Conservation (phyloP, 225 moss, liverwort and hornwort species). For the Pseudisothecium myosuroides region DNA sequence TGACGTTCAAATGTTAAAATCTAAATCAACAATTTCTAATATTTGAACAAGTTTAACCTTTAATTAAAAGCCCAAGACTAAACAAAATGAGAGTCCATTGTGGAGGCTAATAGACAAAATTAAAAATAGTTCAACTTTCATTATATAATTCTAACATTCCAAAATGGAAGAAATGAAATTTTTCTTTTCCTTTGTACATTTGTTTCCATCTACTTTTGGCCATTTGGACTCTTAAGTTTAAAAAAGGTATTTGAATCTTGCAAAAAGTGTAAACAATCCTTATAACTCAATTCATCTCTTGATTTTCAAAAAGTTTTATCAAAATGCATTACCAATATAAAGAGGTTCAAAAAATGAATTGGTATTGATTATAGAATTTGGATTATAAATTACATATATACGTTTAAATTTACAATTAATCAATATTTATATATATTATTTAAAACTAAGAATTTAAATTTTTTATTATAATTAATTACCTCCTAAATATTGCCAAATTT, state of each 20-base stretch:
- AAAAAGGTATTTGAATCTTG: not conserved
- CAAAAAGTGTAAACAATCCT: not conserved
- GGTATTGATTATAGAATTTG: not conserved
- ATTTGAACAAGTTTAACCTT: too few species aligned
- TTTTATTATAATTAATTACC: accelerated
- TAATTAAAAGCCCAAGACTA: too few species aligned
- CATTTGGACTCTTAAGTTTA: not conserved
- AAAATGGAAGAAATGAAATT: not conserved
- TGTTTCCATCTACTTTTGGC: accelerated
- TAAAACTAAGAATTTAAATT: not conserved
- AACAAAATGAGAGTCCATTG: too few species aligned
- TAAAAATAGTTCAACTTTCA: not conserved
- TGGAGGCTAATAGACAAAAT: not conserved
- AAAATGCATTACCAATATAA: too few species aligned
- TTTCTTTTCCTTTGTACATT: not conserved
- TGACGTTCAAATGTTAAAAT: not conserved
- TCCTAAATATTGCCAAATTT: not conserved
- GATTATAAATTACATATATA: not conserved
- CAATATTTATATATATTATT: not conserved
- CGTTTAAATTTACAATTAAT: not conserved
- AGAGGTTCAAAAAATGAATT: not conserved
- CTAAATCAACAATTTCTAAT: too few species aligned
- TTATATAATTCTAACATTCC: not conserved
- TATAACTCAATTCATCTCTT: not conserved
- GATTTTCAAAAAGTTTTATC: too few species aligned